Base-by-base conservation (phyloP, 2,329 filamentous ascomycete genomes). In the Calonectria crousiana region DNA sequence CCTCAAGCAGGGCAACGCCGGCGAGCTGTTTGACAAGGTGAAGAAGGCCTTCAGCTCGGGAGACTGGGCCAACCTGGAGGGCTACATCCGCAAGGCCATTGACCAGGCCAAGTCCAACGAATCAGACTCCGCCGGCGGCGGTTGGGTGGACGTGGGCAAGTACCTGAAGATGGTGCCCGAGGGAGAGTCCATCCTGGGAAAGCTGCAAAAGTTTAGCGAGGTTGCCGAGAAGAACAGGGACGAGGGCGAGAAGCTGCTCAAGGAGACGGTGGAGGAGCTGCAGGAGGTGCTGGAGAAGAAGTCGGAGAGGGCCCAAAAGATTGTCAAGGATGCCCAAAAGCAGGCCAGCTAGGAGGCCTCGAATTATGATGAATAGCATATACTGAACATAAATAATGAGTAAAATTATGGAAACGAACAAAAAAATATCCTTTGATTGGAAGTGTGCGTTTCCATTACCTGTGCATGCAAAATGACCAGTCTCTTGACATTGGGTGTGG, bases 221-320 rank as follows among this genome's bases (percentile, higher is more conserved):
- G 87, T 93, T 18, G 92, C 92, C 0, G 87, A 93, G 78, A 91
- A 94, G 85, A 92, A 94, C 82, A 91, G 90, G 65, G 88, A 92
- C 6, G 92, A 95, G 83, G 93, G 93, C 3, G 90, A 95, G 86
- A 90, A 92, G 83, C 86, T 95, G 47, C 83, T 94, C 67, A 92
- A 92, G 84, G 92, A 94, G 81, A 93, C 93, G 0, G 86, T 94
- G 64, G 88, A 93, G 56, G 93, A 95, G 82, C 85, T 95, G 60
- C 88, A 89, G 82, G 87, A 92, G 83, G 88, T 94, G 36, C 85
- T 94, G 52, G 90, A 92, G 83, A 90, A 90, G 82, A 89, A 90
- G 85, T 86, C 86, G 0, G 81, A 88, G 62, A 87, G 90, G 83
- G 89, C 90, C 0, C 87, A 93, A 80, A 89, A 93, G 76, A 87